Evolutionary conservation across 2,329 filamentous ascomycete genomes (phyloP).

Genomic region (Dryadomyces quercus-mongolicae): DNA sequence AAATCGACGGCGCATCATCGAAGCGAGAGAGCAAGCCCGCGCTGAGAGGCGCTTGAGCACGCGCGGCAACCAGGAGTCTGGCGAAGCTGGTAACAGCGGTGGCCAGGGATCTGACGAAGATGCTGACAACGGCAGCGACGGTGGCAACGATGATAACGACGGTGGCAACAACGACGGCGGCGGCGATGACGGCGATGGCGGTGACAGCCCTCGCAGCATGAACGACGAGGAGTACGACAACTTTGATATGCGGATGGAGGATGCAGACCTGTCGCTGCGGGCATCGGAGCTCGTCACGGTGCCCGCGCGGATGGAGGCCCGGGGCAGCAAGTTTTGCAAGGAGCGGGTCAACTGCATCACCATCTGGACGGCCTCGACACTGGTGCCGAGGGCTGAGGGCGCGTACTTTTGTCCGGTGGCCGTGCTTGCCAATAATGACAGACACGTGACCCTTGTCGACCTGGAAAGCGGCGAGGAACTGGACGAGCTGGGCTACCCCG

Average conservation of each 20-base stretch:
- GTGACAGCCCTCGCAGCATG: conserved; percentile 7
- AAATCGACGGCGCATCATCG: conserved; percentile 10
- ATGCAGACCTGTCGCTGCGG: not conserved
- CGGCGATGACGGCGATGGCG: conserved; percentile 18
- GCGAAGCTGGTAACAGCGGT: too few relatives aligned
- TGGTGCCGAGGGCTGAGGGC: conserved; percentile 16
- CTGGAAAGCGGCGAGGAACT: conserved; percentile 53
- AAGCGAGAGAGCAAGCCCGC: not conserved
- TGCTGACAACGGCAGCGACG: conserved; percentile 16
- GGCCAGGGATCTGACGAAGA: too few relatives aligned
- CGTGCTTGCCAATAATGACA: conserved; percentile 82
- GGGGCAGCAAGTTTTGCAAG: conserved; percentile 41
- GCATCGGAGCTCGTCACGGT: conserved; percentile 3
- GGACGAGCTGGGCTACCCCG: conserved; percentile 60
- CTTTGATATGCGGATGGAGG: conserved; percentile 6
- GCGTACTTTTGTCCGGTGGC: conserved; percentile 47
- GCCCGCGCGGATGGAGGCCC: conserved; percentile 21
- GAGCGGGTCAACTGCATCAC: conserved; percentile 57
- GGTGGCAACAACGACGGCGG: not conserved
- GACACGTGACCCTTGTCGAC: conserved; percentile 73
- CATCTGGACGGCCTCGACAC: conserved; percentile 43
- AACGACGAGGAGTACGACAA: conserved; percentile 10
- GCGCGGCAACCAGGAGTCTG: not conserved
- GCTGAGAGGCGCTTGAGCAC: not conserved
- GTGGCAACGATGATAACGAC: conserved; percentile 5